These are phyloP conservation scores for Candida fluviatilis DNA, from an alignment of 805 yeast species.

Conservation along the genomic window DNA sequence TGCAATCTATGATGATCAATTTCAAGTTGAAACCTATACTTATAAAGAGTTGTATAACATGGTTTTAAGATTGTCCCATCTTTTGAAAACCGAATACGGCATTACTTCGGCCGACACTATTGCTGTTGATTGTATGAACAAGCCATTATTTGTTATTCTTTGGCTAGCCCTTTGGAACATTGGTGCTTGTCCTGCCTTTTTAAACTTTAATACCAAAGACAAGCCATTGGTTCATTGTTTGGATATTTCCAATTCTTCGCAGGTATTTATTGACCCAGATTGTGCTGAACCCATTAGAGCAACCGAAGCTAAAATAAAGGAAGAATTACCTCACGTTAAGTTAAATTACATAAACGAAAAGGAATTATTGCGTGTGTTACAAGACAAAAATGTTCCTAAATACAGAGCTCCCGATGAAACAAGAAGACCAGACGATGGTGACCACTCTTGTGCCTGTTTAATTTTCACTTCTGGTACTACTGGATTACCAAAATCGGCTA, in stretches of 20 bases:
- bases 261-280: constrained; percentile 72
- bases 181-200: constrained; percentile 84
- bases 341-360: constrained; percentile 51
- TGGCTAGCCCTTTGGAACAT: constrained; percentile 90
- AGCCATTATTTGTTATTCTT: constrained; percentile 71
- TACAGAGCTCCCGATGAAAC: constrained; percentile 52
- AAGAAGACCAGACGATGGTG: constrained; percentile 56
- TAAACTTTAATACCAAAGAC: constrained; percentile 76
- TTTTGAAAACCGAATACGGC: constrained; percentile 59
- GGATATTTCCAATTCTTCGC: constrained; percentile 56
- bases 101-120: constrained; percentile 64
- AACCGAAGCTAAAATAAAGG: constrained; percentile 39
- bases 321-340: constrained; percentile 32
- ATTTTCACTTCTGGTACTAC: constrained; percentile 95
- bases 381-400: constrained; percentile 39
- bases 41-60: constrained; percentile 65
- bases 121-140: constrained; percentile 75
- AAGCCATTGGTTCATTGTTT: constrained; percentile 77
- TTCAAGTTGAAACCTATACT: constrained; percentile 58
- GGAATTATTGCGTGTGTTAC: constrained; percentile 40
- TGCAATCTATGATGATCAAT: constrained; percentile 50
- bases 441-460: constrained; percentile 61
- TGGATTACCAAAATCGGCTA: constrained; percentile 91
- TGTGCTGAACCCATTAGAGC: constrained; percentile 50
- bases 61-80: constrained; percentile 60